phyloP scores from a whole-genome alignment of 495 filamentous ascomycete species.

The Aspergillus coremiiformis region DNA sequence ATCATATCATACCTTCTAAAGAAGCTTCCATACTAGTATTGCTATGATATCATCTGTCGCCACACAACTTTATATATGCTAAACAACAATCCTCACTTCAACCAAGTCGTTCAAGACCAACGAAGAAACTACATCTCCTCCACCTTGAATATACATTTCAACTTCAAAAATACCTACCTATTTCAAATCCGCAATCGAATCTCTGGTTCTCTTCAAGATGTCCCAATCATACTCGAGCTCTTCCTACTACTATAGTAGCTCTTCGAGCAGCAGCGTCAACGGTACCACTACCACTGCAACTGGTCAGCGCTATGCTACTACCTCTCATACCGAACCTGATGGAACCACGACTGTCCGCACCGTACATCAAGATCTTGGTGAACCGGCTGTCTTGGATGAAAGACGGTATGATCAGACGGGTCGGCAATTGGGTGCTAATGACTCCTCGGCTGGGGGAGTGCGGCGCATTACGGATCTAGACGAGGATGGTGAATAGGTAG shows the following conservation, averaged over 20 bases:
- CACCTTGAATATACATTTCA: too few species aligned
- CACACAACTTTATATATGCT: background rate
- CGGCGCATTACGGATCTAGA: background rate
- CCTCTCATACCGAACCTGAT: conserved; percentile 11
- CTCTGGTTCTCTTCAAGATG: too few species aligned
- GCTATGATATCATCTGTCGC: background rate
- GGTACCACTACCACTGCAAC: conserved; percentile 1
- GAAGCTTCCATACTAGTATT: background rate
- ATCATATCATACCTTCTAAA: background rate
- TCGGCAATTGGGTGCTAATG: background rate
- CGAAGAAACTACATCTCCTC: too few species aligned
- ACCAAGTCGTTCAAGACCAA: background rate
- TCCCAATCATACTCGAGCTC: conserved; percentile 1
- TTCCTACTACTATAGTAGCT: conserved; percentile 13
- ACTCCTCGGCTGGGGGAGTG: background rate
- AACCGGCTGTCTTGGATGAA: conserved; percentile 8
- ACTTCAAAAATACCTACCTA: too few species aligned
- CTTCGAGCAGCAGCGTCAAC: conserved; percentile 3
- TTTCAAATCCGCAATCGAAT: too few species aligned
- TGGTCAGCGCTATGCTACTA: conserved; percentile 11
- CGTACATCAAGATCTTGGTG: conserved; percentile 11
- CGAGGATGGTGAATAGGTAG: background rate
- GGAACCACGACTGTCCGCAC: conserved; percentile 10
- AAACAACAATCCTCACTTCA: background rate
- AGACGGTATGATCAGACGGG: conserved; percentile 8